A percentile compares a stretch with the other conserved stretches of the same genome.
Conservation (phyloP, 495 filamentous ascomycete genomes). For the Barbatosphaeria neglecta region DNA sequence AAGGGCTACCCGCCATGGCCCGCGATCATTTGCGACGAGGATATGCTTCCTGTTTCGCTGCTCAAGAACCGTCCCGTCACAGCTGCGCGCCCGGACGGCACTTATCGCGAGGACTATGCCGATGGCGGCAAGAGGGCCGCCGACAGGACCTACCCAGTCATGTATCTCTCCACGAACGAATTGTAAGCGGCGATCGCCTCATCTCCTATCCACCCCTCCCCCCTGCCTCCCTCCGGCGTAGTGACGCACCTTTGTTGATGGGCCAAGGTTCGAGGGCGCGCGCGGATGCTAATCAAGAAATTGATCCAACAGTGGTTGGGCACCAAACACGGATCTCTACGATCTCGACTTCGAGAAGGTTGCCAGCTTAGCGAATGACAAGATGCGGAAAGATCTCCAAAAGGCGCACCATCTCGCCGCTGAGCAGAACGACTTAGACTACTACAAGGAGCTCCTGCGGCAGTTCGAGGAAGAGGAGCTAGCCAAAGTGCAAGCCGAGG, state of each 20-base stretch:
- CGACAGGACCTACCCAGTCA: conserved; percentile 80
- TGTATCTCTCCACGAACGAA: conserved; percentile 89
- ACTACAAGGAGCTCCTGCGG: conserved; percentile 67
- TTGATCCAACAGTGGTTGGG: conserved; percentile 58
- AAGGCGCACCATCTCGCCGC: conserved; percentile 62
- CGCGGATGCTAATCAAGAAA: not conserved
- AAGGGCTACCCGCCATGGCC: conserved; percentile 90
- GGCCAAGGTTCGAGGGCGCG: not conserved
- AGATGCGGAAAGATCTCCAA: conserved; percentile 64
- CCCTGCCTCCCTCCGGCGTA: no score
- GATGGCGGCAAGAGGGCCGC: conserved; percentile 71
- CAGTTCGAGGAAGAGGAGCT: conserved; percentile 53
- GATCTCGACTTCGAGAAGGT: conserved; percentile 61
- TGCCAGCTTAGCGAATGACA: conserved; percentile 48
- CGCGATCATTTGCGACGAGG: conserved; percentile 79
- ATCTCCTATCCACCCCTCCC: no score
- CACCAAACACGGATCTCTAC: conserved; percentile 64
- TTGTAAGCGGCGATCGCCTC: conserved; percentile 54
- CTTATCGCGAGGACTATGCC: conserved; percentile 69
- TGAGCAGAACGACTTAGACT: conserved; percentile 55
- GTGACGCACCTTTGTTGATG: not conserved
- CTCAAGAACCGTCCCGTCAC: conserved; percentile 67
- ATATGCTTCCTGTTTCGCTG: conserved; percentile 69
- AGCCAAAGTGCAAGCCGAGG: conserved; percentile 48
- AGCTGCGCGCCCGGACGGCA: conserved; percentile 65